These are phyloP conservation scores for Omphalotus guepiniiformis DNA, from an alignment of 768 basidiomycete species.

Conservation along the genomic window DNA sequence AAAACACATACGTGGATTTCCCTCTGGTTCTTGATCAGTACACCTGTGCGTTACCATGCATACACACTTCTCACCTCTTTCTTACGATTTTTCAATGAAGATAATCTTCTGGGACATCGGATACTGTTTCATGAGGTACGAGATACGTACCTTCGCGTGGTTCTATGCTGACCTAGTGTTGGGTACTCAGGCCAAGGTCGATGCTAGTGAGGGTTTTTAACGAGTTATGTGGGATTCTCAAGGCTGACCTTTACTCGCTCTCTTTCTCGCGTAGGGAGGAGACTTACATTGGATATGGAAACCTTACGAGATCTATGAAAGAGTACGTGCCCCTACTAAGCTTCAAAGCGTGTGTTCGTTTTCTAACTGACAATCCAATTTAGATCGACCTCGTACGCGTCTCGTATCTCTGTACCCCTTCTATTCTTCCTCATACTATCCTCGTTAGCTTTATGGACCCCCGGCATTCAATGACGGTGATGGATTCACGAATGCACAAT, in stretches of 20 bases:
- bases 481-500: conserved; percentile 86
- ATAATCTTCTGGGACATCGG: conserved; percentile 74
- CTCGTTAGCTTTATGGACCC: conserved; percentile 64
- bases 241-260: neutral
- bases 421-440: neutral
- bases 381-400: conserved; percentile 33
- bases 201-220: conserved; percentile 9
- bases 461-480: conserved; percentile 57
- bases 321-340: conserved; percentile 30
- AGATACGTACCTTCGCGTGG: neutral
- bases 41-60: conserved; percentile 27
- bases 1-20: conserved; percentile 57
- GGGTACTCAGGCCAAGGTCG: conserved; percentile 1
- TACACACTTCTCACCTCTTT: neutral
- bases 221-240: neutral
- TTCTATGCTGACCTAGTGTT: neutral
- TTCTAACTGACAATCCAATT: neutral
- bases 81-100: neutral
- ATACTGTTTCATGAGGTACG: conserved; percentile 78
- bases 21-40: conserved; percentile 64
- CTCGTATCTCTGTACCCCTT: neutral
- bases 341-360: conserved; percentile 27
- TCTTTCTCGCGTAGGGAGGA: conserved; percentile 46
- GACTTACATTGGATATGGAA: conserved; percentile 92
- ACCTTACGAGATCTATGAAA: conserved; percentile 76